Percentiles rank a stretch among this genome's conserved stretches.
Conservation (phyloP, 2,329 filamentous ascomycete genomes). For the Gnomoniopsis sp. region DNA sequence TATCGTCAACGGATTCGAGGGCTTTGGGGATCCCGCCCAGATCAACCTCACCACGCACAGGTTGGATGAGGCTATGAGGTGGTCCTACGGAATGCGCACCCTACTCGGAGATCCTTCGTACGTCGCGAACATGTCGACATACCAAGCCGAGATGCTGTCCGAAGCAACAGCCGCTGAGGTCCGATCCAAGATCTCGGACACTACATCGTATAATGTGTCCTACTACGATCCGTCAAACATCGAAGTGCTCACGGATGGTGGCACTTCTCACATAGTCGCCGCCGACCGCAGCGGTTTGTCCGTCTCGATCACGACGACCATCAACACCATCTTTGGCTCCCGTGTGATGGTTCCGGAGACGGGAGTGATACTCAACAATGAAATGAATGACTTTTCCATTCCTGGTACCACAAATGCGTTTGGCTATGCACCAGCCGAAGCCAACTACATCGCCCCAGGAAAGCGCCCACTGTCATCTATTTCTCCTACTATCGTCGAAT, state of each 20-base stretch:
- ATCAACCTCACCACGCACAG: constrained; percentile 67
- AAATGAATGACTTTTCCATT: constrained; percentile 73
- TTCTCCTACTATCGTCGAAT: constrained; percentile 49
- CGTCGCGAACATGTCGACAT: constrained; percentile 55
- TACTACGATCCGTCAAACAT: constrained; percentile 44
- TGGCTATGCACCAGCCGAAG: constrained; percentile 69
- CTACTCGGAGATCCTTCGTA: constrained; percentile 75
- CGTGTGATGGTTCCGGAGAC: constrained; percentile 76
- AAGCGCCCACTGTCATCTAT: constrained; percentile 80
- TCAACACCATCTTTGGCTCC: constrained; percentile 79
- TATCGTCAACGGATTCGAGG: constrained; percentile 67
- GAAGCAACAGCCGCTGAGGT: constrained; percentile 52
- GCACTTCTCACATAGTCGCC: constrained; percentile 64
- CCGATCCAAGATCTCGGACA: constrained; percentile 42
- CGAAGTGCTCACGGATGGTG: constrained; percentile 56
- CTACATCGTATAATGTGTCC: constrained; percentile 34
- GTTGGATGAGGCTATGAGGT: constrained; percentile 79
- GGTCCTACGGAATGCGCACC: constrained; percentile 72
- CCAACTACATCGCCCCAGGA: constrained; percentile 72
- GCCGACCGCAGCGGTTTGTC: constrained; percentile 69
- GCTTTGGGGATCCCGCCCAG: constrained; percentile 53
- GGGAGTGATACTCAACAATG: constrained; percentile 68
- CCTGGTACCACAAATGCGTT: constrained; percentile 70
- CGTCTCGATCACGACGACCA: constrained; percentile 74
- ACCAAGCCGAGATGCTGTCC: constrained; percentile 65